These are phyloP conservation scores for Venturia aucupariae DNA, from an alignment of 2,329 filamentous ascomycete species.

Conservation along the genomic window DNA sequence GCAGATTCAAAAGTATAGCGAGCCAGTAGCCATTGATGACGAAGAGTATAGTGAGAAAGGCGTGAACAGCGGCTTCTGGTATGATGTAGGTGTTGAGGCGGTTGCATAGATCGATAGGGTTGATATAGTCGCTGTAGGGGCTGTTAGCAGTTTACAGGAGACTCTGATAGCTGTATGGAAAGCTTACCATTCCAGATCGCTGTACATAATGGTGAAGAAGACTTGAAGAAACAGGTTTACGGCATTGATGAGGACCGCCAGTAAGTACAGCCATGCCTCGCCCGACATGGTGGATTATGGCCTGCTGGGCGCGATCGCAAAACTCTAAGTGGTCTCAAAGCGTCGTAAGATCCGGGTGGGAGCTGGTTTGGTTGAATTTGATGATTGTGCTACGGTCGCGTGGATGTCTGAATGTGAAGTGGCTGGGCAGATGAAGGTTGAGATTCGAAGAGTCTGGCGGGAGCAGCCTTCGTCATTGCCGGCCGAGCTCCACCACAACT, in stretches of 20 bases:
- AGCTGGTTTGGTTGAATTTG: background rate
- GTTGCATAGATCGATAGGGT: constrained; percentile 99
- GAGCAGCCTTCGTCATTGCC: background rate
- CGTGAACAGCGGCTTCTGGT: constrained; percentile 95
- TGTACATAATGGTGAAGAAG: constrained; percentile 99
- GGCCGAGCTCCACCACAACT: background rate
- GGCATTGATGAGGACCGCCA: constrained; percentile 98
- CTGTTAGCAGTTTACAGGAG: background rate
- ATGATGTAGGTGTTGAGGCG: constrained; percentile 99
- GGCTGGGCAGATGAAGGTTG: background rate
- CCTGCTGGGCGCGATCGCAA: background rate
- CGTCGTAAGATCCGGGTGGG: background rate
- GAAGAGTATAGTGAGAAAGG: constrained; percentile 90
- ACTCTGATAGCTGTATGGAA: background rate
- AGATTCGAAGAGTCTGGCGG: background rate
- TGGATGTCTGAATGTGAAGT: background rate
- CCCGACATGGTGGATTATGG: constrained; percentile 64
- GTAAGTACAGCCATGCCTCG: constrained; percentile 95
- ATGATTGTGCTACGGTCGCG: constrained; percentile 4
- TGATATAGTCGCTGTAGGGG: constrained; percentile 86
- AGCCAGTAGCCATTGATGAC: constrained; percentile 99
- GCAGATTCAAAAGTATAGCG: constrained; percentile 82
- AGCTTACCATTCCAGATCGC: constrained; percentile 93
- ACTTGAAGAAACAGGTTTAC: constrained; percentile 99
- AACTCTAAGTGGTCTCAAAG: background rate